Percentiles rank a stretch among this genome's conserved stretches.
These are phyloP conservation scores for Lactarius hatsudake DNA, from an alignment of 768 basidiomycete species.

Conservation along the genomic window DNA sequence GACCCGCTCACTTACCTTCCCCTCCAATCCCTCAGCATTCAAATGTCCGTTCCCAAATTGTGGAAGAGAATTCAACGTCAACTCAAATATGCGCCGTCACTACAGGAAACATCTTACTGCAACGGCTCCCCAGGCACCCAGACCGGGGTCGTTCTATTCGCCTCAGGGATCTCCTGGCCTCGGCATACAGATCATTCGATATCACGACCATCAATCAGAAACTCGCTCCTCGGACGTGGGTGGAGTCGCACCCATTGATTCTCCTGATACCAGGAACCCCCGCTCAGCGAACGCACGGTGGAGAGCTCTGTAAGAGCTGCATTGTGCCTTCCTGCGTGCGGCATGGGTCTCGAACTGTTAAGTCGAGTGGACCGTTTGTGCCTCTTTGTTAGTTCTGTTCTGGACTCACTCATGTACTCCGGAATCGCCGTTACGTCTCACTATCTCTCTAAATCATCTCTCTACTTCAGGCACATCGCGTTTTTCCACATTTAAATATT, in stretches of 20 bases:
- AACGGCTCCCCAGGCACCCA: constrained; percentile 14
- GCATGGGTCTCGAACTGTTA: constrained; percentile 20
- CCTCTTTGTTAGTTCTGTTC: constrained; percentile 25
- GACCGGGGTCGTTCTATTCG: constrained; percentile 21
- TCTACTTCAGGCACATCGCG: constrained; percentile 21
- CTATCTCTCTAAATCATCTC: constrained; percentile 23
- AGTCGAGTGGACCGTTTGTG: constrained; percentile 24
- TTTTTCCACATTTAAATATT: constrained; percentile 21
- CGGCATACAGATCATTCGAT: constrained; percentile 27
- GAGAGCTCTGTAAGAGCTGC: constrained; percentile 17
- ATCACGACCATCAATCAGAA: constrained; percentile 21
- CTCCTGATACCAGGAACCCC: constrained; percentile 11
- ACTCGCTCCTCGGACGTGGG: constrained; percentile 4
- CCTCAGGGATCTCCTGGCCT: constrained; percentile 14
- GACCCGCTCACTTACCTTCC: constrained; percentile 10
- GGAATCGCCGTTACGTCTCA: constrained; percentile 26
- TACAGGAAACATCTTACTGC: constrained; percentile 57
- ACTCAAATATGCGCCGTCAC: constrained; percentile 82
- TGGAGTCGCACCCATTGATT: constrained; percentile 4
- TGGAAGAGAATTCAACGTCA: constrained; percentile 77
- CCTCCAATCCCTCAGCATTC: constrained; percentile 49
- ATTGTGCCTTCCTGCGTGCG: not conserved
- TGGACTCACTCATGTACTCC: constrained; percentile 23
- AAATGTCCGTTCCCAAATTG: constrained; percentile 72
- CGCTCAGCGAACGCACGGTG: constrained; percentile 17